Evolutionary conservation across 179 eudicot genomes (phyloP).

Genomic region (Beta lomatogona): DNA sequence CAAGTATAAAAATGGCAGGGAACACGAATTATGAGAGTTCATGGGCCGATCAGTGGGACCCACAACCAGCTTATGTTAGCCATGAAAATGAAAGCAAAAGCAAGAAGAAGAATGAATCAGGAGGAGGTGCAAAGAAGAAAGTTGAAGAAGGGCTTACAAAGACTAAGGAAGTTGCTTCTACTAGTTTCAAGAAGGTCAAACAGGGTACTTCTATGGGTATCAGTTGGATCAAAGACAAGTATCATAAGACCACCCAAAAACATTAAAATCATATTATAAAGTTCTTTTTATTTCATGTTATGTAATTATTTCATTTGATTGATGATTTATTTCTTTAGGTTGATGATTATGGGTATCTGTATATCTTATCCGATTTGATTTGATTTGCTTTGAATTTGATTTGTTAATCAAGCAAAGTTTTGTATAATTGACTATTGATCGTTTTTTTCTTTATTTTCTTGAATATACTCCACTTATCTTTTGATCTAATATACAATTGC

Average conservation of each 20-base stretch:
- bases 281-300: too few relatives aligned
- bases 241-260: constrained; percentile 48
- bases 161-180: constrained; percentile 61
- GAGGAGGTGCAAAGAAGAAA: constrained; percentile 45
- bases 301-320: background rate
- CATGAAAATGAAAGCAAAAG: background rate
- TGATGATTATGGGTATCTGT: too few relatives aligned
- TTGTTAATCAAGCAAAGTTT: too few relatives aligned
- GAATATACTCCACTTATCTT: too few relatives aligned
- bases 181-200: constrained; percentile 67
- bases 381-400: too few relatives aligned
- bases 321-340: too few relatives aligned
- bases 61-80: constrained; percentile 32
- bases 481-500: too few relatives aligned
- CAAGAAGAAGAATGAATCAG: constrained; percentile 21
- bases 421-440: too few relatives aligned
- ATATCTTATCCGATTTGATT: too few relatives aligned
- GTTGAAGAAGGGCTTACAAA: constrained; percentile 58
- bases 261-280: constrained; percentile 9
- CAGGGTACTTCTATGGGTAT: constrained; percentile 54
- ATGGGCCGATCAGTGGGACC: constrained; percentile 77
- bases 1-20: constrained; percentile 19
- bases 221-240: constrained; percentile 68
- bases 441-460: too few relatives aligned
- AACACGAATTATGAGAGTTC: constrained; percentile 43